These are phyloP conservation scores for Periglandula ipomoeae DNA, from an alignment of 2,329 filamentous ascomycete genomes.

Conservation along the genomic window DNA sequence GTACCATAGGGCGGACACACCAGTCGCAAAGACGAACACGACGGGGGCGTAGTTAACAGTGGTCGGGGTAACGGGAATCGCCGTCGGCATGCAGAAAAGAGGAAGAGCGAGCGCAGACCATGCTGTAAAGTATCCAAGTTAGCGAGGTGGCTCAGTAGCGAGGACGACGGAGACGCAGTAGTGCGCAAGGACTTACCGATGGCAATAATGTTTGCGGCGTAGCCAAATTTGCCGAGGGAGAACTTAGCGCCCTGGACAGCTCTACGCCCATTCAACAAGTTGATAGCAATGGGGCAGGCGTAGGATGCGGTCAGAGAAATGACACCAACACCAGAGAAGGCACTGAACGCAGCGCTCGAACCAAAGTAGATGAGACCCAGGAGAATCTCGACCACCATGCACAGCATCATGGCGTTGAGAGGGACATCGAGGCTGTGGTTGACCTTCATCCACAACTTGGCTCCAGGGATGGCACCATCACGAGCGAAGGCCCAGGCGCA, in stretches of 20 bases:
- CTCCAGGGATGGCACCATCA: conserved; percentile 60
- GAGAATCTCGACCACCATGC: conserved; percentile 53
- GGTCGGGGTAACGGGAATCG: conserved; percentile 45
- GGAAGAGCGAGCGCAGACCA: conserved; percentile 63
- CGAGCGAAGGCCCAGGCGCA: conserved; percentile 63
- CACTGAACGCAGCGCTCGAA: conserved; percentile 60
- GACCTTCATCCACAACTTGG: conserved; percentile 50
- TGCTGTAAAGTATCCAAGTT: conserved; percentile 25
- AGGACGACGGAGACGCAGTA: not conserved
- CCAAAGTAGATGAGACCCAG: conserved; percentile 63
- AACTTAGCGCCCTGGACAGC: conserved; percentile 49
- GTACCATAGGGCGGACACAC: conserved; percentile 58
- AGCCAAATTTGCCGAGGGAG: conserved; percentile 52
- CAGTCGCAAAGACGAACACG: conserved; percentile 59
- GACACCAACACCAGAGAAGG: conserved; percentile 61
- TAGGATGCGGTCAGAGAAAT: conserved; percentile 63
- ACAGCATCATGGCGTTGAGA: conserved; percentile 64
- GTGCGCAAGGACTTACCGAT: conserved; percentile 38
- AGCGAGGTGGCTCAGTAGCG: not conserved
- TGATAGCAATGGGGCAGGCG: conserved; percentile 56
- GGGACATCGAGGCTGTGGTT: conserved; percentile 55
- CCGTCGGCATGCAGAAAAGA: conserved; percentile 64
- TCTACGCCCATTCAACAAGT: conserved; percentile 49
- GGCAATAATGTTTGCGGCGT: conserved; percentile 54
- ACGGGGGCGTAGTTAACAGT: conserved; percentile 67